These are phyloP conservation scores for Calonectria fujianensis DNA, from an alignment of 2,329 filamentous ascomycete genomes.

Conservation along the genomic window DNA sequence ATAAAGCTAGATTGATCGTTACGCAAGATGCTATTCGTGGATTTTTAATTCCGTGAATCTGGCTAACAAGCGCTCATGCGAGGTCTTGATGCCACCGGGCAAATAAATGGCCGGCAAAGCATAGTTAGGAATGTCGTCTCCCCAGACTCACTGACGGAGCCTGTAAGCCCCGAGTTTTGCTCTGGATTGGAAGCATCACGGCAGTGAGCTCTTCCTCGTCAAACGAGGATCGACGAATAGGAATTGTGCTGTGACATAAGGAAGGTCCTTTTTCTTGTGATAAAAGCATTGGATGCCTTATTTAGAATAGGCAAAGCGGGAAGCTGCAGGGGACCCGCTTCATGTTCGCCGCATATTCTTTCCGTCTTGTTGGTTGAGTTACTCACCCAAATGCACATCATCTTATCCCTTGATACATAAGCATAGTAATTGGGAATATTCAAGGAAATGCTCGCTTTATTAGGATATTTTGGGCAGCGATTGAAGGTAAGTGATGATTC, in stretches of 20 bases:
- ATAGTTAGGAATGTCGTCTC: not conserved
- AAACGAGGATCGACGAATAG: not conserved
- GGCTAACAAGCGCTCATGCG: not conserved
- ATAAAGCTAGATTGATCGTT: not conserved
- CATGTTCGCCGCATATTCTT: not conserved
- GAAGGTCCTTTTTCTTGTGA: not conserved
- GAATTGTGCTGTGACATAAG: not conserved
- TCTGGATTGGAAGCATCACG: not conserved
- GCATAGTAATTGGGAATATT: not conserved
- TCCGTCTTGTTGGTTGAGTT: not conserved
- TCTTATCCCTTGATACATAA: not conserved
- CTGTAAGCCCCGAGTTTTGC: not conserved
- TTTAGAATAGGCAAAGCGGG: not conserved
- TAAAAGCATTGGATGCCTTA: not conserved
- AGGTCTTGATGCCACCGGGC: not conserved
- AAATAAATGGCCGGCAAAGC: not conserved
- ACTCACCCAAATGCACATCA: not conserved
- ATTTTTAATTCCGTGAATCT: not conserved
- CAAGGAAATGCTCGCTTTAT: not conserved
- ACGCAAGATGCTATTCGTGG: not conserved
- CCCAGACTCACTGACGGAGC: not conserved
- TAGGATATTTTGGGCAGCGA: not conserved
- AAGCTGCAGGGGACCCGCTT: not conserved
- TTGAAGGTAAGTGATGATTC: not conserved
- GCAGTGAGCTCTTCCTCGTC: not conserved